phyloP scores from a whole-genome alignment of 164 flowering plant genomes.

The Dillenia turbinata region DNA sequence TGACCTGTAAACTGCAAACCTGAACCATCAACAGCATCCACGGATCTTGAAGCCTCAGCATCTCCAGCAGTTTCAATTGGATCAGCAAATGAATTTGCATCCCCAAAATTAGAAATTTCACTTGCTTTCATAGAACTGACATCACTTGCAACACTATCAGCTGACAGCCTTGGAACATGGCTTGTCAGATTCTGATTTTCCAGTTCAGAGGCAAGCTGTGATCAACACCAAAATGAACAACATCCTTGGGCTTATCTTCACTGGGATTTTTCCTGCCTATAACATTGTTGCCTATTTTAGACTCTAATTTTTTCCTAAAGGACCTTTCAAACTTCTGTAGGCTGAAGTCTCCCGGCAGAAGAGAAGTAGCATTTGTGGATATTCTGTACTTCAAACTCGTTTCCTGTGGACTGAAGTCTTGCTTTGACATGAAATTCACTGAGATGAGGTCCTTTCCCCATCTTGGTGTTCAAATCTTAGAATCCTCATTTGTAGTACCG shows the following conservation, averaged over 20 bases:
- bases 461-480: slow-evolving; percentile 82
- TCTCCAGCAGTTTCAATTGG: slow-evolving; percentile 42
- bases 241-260: slow-evolving; percentile 44
- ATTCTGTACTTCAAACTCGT: slow-evolving; percentile 58
- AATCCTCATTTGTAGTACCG: slow-evolving; percentile 82
- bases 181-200: slow-evolving; percentile 30
- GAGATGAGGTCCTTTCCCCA: slow-evolving; percentile 50
- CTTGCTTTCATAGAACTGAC: slow-evolving; percentile 66
- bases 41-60: slow-evolving; percentile 35
- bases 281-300: slow-evolving; percentile 30
- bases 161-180: slow-evolving; percentile 68
- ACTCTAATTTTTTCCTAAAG: slow-evolving; percentile 41
- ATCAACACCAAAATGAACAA: slow-evolving; percentile 26
- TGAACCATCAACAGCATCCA: slow-evolving; percentile 24
- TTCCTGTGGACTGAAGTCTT: slow-evolving; percentile 60
- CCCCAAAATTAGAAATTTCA: slow-evolving; percentile 54
- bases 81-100: slow-evolving; percentile 43
- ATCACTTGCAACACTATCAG: slow-evolving; percentile 81
- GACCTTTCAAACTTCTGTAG: slow-evolving; percentile 67
- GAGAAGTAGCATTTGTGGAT: slow-evolving; percentile 72
- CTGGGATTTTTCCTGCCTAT: slow-evolving; percentile 31
- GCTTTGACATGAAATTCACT: slow-evolving; percentile 61
- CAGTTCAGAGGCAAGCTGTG: slow-evolving; percentile 35
- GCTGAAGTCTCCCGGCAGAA: slow-evolving; percentile 61
- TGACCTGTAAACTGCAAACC: slow-evolving; percentile 37